A percentile compares a stretch with the other conserved stretches of the same genome.
Conservation (phyloP, 2,329 filamentous ascomycete species). For the Fusarium liriodendri region DNA sequence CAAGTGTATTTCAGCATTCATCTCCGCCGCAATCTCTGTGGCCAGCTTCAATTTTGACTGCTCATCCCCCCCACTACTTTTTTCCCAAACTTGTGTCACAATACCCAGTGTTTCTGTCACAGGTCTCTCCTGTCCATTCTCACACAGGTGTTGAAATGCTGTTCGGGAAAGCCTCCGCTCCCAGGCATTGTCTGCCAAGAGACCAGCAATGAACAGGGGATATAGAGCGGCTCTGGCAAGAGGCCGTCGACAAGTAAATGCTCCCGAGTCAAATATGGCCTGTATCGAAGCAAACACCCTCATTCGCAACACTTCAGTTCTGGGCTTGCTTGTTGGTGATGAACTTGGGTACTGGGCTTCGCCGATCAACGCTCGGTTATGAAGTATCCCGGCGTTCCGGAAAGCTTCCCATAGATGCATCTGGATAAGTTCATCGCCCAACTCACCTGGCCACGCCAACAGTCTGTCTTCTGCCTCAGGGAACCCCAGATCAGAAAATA, state of each 20-base stretch:
- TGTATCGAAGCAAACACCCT: not conserved
- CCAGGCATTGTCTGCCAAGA: not conserved
- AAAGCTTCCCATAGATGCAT: not conserved
- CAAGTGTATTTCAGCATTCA: not conserved
- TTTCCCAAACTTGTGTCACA: not conserved
- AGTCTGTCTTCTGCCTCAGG: not conserved
- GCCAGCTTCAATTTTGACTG: not conserved
- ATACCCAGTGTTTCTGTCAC: constrained; percentile 5
- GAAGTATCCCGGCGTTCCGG: not conserved
- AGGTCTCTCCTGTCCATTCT: constrained; percentile 1
- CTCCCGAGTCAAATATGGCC: not conserved
- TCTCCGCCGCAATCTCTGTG: not conserved
- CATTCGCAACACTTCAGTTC: not conserved
- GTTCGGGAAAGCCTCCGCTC: constrained; percentile 4
- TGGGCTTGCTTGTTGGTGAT: not conserved
- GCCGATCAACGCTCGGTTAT: not conserved
- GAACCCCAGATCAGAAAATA: not conserved
- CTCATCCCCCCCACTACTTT: not conserved
- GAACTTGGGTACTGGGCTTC: not conserved
- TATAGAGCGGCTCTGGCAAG: not conserved
- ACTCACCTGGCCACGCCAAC: not conserved
- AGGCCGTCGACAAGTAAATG: not conserved
- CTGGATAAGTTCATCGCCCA: not conserved
- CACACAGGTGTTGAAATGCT: constrained; percentile 8
- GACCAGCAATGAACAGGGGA: not conserved